A percentile compares a stretch with the other conserved stretches of the same genome.
Conservation (phyloP, 108 stramenopile species). For the Nitzschia putrida region DNA sequence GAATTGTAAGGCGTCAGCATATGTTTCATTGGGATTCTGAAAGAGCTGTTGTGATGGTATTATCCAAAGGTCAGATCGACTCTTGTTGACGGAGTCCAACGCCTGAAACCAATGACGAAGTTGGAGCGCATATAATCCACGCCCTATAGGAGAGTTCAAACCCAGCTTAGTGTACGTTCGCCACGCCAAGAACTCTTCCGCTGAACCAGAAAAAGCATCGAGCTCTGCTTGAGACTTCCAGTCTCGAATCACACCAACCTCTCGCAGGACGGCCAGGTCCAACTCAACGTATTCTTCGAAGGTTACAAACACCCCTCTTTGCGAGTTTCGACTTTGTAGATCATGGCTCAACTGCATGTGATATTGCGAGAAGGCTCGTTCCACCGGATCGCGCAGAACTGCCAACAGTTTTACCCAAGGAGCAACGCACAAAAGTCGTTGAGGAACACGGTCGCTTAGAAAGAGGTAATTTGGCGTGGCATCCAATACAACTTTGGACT, state of each 20-base stretch:
- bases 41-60: not conserved
- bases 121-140: conserved; percentile 87
- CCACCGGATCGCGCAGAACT: conserved; percentile 88
- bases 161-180: conserved; percentile 54
- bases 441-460: conserved; percentile 5
- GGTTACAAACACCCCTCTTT: conserved; percentile 29
- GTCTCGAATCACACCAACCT: conserved; percentile 55
- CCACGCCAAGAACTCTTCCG: conserved; percentile 52
- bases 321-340: conserved; percentile 42
- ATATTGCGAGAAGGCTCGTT: conserved; percentile 84
- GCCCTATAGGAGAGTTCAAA: conserved; percentile 63
- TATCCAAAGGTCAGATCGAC: conserved; percentile 12
- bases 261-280: conserved; percentile 61
- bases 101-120: conserved; percentile 16
- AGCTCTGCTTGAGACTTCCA: conserved; percentile 48
- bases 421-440: conserved; percentile 1
- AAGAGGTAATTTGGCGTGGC: conserved; percentile 36
- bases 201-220: conserved; percentile 32
- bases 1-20: not conserved
- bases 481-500: conserved; percentile 39
- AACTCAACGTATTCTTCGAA: conserved; percentile 52
- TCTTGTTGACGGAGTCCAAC: conserved; percentile 10
- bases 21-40: conserved; percentile 10
- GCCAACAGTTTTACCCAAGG: conserved; percentile 65
- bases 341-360: conserved; percentile 56